Percentiles rank a stretch among this genome's conserved stretches.
These are phyloP conservation scores for Saccharomyces hybrid DNA, from an alignment of 1,139 yeast species.

Conservation along the genomic window DNA sequence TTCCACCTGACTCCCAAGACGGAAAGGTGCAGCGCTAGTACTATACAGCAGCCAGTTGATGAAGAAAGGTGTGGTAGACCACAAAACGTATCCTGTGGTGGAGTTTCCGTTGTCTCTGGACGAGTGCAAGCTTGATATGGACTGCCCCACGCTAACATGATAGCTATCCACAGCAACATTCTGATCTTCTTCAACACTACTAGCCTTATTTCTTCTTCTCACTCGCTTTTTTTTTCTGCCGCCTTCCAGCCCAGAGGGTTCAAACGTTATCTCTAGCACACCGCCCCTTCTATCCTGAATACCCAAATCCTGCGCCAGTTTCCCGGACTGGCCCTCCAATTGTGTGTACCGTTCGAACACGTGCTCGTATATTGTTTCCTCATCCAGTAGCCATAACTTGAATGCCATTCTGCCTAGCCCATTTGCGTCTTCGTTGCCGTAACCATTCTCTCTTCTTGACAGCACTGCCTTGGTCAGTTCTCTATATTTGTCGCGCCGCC, in stretches of 20 bases:
- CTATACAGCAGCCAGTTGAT: conserved; percentile 28
- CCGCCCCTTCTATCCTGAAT: conserved; percentile 15
- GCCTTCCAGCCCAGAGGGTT: conserved; percentile 2
- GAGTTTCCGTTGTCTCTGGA: conserved; percentile 28
- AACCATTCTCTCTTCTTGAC: neutral
- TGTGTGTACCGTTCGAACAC: conserved; percentile 27
- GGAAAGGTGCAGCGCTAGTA: conserved; percentile 13
- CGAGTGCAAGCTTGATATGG: conserved; percentile 25
- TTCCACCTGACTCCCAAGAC: conserved; percentile 11
- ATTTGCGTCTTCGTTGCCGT: neutral
- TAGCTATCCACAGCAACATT: conserved; percentile 7
- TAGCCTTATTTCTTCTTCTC: neutral
- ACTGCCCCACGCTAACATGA: conserved; percentile 21
- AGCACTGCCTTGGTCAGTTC: neutral
- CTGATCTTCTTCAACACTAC: neutral
- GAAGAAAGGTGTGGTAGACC: conserved; percentile 31
- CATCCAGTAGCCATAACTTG: conserved; percentile 11
- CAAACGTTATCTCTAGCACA: conserved; percentile 19
- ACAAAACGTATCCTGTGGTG: conserved; percentile 32
- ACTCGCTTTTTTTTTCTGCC: conserved; percentile 2
- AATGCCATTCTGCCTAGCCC: conserved; percentile 7
- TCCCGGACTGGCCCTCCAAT: conserved; percentile 15
- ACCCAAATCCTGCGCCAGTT: conserved; percentile 31
- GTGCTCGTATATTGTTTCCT: conserved; percentile 27
- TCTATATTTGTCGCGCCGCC: neutral